Conservation (phyloP, 352 stramenopile genomes). For the Pythium scleroteichum region DNA sequence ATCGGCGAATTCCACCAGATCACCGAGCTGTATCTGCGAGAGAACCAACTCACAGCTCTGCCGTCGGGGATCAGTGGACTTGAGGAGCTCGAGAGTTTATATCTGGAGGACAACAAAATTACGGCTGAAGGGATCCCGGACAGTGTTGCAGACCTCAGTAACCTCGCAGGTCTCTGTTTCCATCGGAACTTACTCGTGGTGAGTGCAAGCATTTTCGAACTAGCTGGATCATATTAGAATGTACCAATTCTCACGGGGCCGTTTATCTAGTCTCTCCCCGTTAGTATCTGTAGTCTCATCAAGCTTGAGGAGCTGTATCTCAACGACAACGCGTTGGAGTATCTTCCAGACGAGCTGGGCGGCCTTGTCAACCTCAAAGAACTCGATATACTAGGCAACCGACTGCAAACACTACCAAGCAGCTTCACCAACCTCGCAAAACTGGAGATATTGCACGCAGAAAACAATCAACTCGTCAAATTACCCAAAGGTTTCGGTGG, state of each 20-base stretch:
- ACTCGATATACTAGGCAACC: constrained; percentile 77
- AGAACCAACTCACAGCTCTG: constrained; percentile 70
- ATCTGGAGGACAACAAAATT: constrained; percentile 86
- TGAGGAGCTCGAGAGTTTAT: constrained; percentile 73
- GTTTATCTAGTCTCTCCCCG: constrained; percentile 46
- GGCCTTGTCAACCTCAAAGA: constrained; percentile 73
- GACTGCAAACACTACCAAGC: constrained; percentile 56
- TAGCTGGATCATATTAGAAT: background rate
- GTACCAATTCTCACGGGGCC: background rate
- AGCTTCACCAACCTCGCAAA: constrained; percentile 68
- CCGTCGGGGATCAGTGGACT: constrained; percentile 54
- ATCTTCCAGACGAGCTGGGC: constrained; percentile 70
- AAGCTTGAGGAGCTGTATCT: constrained; percentile 86
- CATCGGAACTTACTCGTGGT: constrained; percentile 82
- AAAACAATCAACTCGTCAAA: constrained; percentile 71
- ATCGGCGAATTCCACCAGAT: constrained; percentile 58
- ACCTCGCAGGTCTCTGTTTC: constrained; percentile 71
- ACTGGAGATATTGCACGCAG: constrained; percentile 81
- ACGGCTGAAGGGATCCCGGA: constrained; percentile 59
- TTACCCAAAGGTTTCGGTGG: constrained; percentile 78
- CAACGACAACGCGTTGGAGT: constrained; percentile 72
- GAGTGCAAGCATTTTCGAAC: constrained; percentile 1
- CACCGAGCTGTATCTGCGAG: constrained; percentile 79
- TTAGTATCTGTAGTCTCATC: constrained; percentile 60
- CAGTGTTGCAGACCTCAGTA: constrained; percentile 42